Conservation (phyloP, 2,329 filamentous ascomycete genomes). For the Sporothrix pseudoabietina region DNA sequence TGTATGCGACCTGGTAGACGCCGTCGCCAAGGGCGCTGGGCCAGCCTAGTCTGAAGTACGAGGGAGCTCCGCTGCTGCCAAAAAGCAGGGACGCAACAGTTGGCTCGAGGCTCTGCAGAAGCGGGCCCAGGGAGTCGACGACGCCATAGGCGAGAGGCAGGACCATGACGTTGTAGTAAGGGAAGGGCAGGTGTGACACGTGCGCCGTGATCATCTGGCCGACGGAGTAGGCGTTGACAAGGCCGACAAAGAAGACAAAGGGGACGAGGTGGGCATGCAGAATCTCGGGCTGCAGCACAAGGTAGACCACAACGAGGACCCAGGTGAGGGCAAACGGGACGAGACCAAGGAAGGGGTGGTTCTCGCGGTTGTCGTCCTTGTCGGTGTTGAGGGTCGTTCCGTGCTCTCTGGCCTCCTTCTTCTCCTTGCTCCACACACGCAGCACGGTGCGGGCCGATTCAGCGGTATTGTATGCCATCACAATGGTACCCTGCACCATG, state of each 20-base stretch:
- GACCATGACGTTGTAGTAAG: constrained; percentile 83
- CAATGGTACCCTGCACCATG: constrained; percentile 78
- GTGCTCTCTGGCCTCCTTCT: constrained; percentile 41
- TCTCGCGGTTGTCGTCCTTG: constrained; percentile 54
- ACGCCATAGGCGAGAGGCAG: constrained; percentile 78
- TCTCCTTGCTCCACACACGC: constrained; percentile 63
- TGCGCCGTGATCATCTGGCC: constrained; percentile 96
- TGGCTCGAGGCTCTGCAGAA: constrained; percentile 56
- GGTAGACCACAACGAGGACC: constrained; percentile 74
- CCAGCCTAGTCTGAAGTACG: constrained; percentile 59
- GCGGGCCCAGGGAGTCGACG: constrained; percentile 75
- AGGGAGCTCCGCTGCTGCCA: constrained; percentile 19
- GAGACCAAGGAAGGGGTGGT: constrained; percentile 78
- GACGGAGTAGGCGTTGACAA: constrained; percentile 93
- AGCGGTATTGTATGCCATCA: constrained; percentile 83
- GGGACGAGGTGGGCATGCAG: constrained; percentile 82
- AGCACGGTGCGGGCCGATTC: constrained; percentile 83
- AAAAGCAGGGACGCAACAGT: constrained; percentile 27
- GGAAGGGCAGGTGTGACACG: constrained; percentile 83
- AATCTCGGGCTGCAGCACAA: constrained; percentile 82
- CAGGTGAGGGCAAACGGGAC: constrained; percentile 79
- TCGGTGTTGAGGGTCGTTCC: constrained; percentile 20
- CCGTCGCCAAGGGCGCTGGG: constrained; percentile 72
- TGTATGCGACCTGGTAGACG: constrained; percentile 78
- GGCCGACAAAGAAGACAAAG: constrained; percentile 83